Base-by-base conservation (phyloP, 495 filamentous ascomycete genomes). In the Xylaria curta region DNA sequence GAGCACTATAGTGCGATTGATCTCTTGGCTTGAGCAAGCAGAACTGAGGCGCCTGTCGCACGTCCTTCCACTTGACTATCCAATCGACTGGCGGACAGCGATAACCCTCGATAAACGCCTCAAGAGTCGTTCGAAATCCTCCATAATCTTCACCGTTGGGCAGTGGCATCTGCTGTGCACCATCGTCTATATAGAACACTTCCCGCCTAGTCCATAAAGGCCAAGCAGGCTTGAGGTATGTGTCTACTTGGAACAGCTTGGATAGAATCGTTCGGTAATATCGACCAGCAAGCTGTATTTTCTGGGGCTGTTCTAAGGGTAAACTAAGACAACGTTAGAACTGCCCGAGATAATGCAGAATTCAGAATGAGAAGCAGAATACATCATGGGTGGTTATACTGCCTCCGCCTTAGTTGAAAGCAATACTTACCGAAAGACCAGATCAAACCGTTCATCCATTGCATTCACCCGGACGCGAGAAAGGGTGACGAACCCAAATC, bases 31-130 rank as follows among this genome's bases (percentile, higher is more conserved):
- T 88, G 38, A 93, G 86, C n/a, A 99, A 87, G 49, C 89, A 87
- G 77, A 99, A 97, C 69, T 91, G 90, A 8, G 95, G 96, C 2
- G 88, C 88, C 82, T 97, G 92, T 74, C 93, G 92, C 65, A 78
- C 76, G 54, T 90, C 89, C 69, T 91, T 87, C 82, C 89, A 88
- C 76, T 93, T 89, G 69, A 97, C 89, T 13, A 87, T 88, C 81
- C 96, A 97, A n/a, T 91, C 91, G 51, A 89, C 92, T 10, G 89
- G 90, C 72, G 89, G 88, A 61, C 92, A 88, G 72, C 86, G 61
- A 74, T 94, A 97, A 28, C 91, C 93, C 10, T 92, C 87, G 71
- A 93, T 92, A 78, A 97, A 97, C 19, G 94, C 96, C 51, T 92
- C 88, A 24, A 99, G 83, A 0, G 94, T 98, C 36, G 92, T 88